phyloP scores from a whole-genome alignment of 495 filamentous ascomycete species.

The Trichoderma virens region DNA sequence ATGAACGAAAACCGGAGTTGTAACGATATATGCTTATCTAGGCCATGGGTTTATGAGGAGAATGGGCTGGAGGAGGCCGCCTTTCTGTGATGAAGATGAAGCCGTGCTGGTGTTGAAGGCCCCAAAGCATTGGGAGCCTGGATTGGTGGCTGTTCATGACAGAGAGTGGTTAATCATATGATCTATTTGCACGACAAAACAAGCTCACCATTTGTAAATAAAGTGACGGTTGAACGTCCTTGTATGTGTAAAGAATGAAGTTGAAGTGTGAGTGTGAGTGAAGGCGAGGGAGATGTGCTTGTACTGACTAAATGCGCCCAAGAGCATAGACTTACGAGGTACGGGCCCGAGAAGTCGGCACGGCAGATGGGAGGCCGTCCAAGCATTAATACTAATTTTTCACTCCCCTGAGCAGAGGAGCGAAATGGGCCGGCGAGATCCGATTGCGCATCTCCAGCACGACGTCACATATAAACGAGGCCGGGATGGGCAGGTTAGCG shows the following conservation, averaged over 20 bases:
- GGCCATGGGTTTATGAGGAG: neutral
- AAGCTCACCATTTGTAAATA: neutral
- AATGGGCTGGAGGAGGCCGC: neutral
- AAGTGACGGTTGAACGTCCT: neutral
- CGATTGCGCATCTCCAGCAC: neutral
- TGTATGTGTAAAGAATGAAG: neutral
- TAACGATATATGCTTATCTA: neutral
- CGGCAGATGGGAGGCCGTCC: neutral
- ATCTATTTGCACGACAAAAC: neutral
- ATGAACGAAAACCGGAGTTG: neutral
- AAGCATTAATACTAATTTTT: neutral
- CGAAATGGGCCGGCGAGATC: neutral
- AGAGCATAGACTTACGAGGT: no score
- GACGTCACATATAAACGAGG: neutral
- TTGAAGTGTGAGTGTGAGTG: no score
- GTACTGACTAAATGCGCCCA: no score
- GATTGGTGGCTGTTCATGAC: neutral
- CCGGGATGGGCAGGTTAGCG: neutral
- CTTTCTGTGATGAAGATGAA: neutral
- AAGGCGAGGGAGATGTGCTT: no score
- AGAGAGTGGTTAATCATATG: neutral
- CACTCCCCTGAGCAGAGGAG: neutral
- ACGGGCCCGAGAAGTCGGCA: neutral
- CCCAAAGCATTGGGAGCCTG: neutral
- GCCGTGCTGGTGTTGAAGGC: neutral